Evolutionary conservation across 257 asterid species (phyloP), one percentile per base, ranked within the genome.

Genomic region (Solanum lycopersicoides): DNA sequence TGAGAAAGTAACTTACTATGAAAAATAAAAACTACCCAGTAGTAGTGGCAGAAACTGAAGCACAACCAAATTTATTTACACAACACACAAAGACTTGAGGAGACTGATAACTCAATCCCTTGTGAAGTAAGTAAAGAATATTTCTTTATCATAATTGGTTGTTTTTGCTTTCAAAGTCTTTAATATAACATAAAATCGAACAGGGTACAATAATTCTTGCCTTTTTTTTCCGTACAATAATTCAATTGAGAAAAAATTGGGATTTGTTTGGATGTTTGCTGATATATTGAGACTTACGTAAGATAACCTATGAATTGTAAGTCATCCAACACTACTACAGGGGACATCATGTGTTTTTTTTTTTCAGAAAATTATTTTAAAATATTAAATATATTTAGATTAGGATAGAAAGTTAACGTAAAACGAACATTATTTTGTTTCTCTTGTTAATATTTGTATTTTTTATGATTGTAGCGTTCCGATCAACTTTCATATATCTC

Each of bases 401-500:
- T 5, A 5, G 9, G 3, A 0, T 53, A 16, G 23, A 6, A 53
- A 15, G 9, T 15, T 15, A 53, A 16, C 0, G 3, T 3, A 50
- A 5, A 37, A 37, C 1, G 1, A 37, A 37, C 7, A 37, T 37
- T 7, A 1, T 37, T 37, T 37, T 5, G 39, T 37, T 37, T 37
- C 6, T 37, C 7, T 37, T 37, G 7, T 5, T 37, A 37, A 37
- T 37, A 37, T 37, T 37, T 5, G 7, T 37, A 37, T 37, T 0
- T 37, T 37, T 37, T 37, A 37, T 37, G 39, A 37, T 37, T 1
- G 7, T 37, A 37, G 39, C 1, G 59, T 4, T 4, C 53, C 2
- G 4, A 45, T 12, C 2, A 45, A 3, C 0, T 45, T 45, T 45
- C 1, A 12, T 15, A 0, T 2, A 45, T 15, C 6, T 12, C 0